A percentile compares a stretch with the other conserved stretches of the same genome.
Evolutionary conservation across 2,329 filamentous ascomycete species (phyloP).

Genomic region (Aphanocladium album): DNA sequence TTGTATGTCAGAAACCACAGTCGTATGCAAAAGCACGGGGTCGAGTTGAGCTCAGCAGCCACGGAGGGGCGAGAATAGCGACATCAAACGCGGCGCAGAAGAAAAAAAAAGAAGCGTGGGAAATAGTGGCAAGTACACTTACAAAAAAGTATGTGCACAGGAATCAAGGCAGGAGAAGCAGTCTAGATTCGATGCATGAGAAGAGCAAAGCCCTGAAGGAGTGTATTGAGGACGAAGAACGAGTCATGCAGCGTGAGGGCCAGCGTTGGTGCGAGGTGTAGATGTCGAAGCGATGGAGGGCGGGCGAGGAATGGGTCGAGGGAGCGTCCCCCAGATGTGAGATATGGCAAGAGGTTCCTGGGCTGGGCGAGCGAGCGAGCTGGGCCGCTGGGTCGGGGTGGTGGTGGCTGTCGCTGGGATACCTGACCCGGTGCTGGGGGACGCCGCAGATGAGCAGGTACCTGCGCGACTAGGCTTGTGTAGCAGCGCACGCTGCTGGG

Average conservation of each 20-base stretch:
- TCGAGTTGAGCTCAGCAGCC: neutral
- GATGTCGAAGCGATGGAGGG: conserved; percentile 22
- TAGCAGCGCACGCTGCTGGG: neutral
- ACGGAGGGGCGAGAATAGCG: neutral
- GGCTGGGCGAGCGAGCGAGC: neutral
- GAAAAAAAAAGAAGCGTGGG: neutral
- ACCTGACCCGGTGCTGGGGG: neutral
- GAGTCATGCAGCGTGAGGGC: conserved; percentile 14
- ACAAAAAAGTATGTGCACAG: neutral
- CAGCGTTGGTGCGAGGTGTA: conserved; percentile 18
- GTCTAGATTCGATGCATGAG: neutral
- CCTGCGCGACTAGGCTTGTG: neutral
- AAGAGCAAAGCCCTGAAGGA: conserved; percentile 1
- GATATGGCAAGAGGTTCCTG: conserved; percentile 22
- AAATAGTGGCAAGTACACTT: neutral
- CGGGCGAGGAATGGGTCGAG: conserved; percentile 23
- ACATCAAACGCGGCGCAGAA: neutral
- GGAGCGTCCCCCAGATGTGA: conserved; percentile 18
- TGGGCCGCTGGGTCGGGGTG: neutral
- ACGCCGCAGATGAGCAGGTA: neutral
- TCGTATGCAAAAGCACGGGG: neutral
- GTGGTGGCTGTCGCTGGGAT: neutral
- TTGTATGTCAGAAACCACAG: neutral
- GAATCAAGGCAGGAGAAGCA: neutral
- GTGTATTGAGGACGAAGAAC: conserved; percentile 8